Percentiles rank a stretch among this genome's conserved stretches.
Conservation (phyloP, 2,329 filamentous ascomycete species). For the Aspergillus aculeatus region DNA sequence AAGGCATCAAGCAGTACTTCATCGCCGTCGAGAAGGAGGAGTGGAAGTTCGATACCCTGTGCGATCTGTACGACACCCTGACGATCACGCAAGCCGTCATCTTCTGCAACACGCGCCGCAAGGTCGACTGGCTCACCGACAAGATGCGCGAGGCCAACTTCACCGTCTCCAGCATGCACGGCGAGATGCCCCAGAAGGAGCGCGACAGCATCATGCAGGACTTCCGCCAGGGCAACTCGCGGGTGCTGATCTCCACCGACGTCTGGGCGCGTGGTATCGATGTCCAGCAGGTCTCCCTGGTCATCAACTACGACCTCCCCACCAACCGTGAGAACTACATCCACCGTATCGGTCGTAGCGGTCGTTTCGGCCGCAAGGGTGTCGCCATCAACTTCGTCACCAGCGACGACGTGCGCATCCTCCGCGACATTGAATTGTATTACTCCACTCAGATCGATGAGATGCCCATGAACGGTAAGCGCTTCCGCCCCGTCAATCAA, state of each 20-base stretch:
- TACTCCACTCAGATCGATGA: constrained; percentile 97
- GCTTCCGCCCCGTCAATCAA: constrained; percentile 35
- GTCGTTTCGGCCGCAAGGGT: constrained; percentile 94
- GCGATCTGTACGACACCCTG: constrained; percentile 96
- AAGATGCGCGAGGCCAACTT: constrained; percentile 99
- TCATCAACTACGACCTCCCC: constrained; percentile 98
- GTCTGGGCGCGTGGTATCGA: constrained; percentile 98
- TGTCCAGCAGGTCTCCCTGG: constrained; percentile 94
- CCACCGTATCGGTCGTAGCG: constrained; percentile 93
- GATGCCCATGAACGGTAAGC: constrained; percentile 94
- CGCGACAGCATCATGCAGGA: constrained; percentile 99
- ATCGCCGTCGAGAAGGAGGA: constrained; percentile 99
- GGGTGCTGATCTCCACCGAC: constrained; percentile 95
- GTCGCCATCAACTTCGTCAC: constrained; percentile 99
- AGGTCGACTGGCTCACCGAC: constrained; percentile 99
- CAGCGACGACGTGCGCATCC: constrained; percentile 93
- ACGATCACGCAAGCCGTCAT: constrained; percentile 99
- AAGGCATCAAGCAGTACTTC: constrained; percentile 98
- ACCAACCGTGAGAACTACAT: constrained; percentile 99
- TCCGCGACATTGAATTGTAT: constrained; percentile 95
- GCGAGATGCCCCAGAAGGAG: constrained; percentile 98
- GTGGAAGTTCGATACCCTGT: constrained; percentile 99
- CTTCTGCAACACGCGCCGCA: constrained; percentile 98
- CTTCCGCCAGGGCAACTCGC: constrained; percentile 92
- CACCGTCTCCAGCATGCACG: constrained; percentile 97